Evolutionary conservation across 179 eudicot genomes (phyloP), one percentile per base, ranked within the genome.

Genomic region (Beta macrorhiza): DNA sequence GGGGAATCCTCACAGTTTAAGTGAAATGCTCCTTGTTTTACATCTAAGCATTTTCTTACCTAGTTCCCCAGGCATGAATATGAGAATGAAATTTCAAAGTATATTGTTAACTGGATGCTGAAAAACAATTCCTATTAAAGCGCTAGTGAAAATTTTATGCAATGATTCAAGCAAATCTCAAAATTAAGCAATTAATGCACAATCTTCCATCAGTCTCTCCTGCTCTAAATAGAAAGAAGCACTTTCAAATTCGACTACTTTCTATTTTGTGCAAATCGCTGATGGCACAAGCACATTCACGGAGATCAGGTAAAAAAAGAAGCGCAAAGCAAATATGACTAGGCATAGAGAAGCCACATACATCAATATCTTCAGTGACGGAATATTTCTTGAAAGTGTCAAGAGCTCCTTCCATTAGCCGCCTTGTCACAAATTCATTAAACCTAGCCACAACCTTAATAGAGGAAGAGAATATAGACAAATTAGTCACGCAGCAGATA

Each of bases 401-500:
- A 89, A 96, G 84, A 78, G 99, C 99, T 79, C 99, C 99, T 86
- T 94, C 97, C 90, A 96, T 76, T 47, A 96, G 88, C 20, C 84
- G 91, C 88, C 81, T 96, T 0, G 99, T 96, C 80, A 96, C 89
- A 82, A 96, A 90, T 83, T 96, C 98, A 83, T 96, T 96, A 81
- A 96, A 96, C 77, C 96, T 91, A 63, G 99, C 99, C 72, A 96
- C 99, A 80, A 93, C 99, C 99, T 96, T 82, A 42, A 68, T 11
- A 55, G 72, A 16, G 57, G 61, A 57, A 55, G 14, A 76, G 56
- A 80, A 63, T 6, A 64, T 72, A 75, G 32, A 80, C 2, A 22
- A 16, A 83, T 71, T 14, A 83, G 83, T 55, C 25, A 52, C 14
- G 76, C 44, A 72, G 22, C 49, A 61, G 25, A 42, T 49, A 70